phyloP scores from a whole-genome alignment of 2,329 filamentous ascomycete species.

The Sporothrix globosa region DNA sequence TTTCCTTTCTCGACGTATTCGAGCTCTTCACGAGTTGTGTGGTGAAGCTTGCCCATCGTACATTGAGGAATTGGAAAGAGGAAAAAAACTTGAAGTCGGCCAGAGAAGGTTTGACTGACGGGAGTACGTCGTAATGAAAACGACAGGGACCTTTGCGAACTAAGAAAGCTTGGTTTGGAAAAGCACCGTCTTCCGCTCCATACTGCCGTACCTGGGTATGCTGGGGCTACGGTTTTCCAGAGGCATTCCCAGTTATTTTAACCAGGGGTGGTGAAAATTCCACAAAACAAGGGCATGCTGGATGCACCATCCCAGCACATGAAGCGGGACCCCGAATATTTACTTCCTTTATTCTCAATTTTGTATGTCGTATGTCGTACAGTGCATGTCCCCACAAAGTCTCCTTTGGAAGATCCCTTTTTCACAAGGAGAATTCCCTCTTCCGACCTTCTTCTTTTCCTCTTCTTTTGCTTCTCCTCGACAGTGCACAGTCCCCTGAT shows the following conservation, averaged over 20 bases:
- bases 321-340: background rate
- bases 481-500: too few relatives aligned
- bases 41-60: background rate
- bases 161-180: slow-evolving; percentile 23
- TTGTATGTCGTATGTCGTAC: too few relatives aligned
- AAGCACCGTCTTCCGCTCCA: slow-evolving; percentile 5
- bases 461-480: too few relatives aligned
- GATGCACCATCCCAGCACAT: background rate
- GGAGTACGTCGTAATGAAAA: background rate
- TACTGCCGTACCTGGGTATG: background rate
- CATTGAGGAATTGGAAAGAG: background rate
- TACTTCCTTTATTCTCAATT: too few relatives aligned
- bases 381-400: too few relatives aligned
- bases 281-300: background rate
- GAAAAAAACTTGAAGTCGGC: background rate
- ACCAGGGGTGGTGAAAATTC: slow-evolving; percentile 2
- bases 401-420: too few relatives aligned
- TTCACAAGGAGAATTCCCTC: too few relatives aligned
- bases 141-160: background rate
- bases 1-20: background rate
- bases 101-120: background rate
- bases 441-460: too few relatives aligned
- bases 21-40: background rate
- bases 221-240: slow-evolving; percentile 3
- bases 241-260: slow-evolving; percentile 9